These are phyloP conservation scores for Penicillium sp. DNA, from an alignment of 2,329 filamentous ascomycete genomes.

Conservation along the genomic window DNA sequence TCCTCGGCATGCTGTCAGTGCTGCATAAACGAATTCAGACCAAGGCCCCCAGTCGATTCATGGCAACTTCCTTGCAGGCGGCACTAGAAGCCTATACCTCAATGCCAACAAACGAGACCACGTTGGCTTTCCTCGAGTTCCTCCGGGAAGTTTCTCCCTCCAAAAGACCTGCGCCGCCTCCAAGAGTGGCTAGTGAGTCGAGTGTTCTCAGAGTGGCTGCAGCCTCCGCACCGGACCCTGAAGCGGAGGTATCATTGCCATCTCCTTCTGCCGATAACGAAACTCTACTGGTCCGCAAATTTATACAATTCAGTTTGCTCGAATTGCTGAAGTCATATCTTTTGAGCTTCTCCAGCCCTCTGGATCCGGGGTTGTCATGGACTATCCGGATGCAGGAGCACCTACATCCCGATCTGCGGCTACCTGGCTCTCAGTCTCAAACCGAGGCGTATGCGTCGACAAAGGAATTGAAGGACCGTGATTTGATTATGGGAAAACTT, in stretches of 20 bases:
- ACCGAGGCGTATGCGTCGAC: constrained; percentile 53
- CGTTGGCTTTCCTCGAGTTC: constrained; percentile 58
- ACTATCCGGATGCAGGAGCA: constrained; percentile 58
- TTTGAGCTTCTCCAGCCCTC: constrained; percentile 39
- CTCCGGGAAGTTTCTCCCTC: constrained; percentile 59
- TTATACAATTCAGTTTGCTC: constrained; percentile 64
- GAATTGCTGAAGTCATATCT: constrained; percentile 64
- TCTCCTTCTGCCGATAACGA: constrained; percentile 49
- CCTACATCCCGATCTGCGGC: constrained; percentile 52
- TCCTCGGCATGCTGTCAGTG: constrained; percentile 53
- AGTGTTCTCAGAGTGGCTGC: constrained; percentile 36
- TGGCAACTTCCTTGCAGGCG: constrained; percentile 64
- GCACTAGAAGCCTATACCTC: constrained; percentile 61
- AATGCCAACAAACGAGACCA: constrained; percentile 58
- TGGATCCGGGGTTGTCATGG: constrained; percentile 46
- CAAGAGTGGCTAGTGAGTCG: constrained; percentile 55
- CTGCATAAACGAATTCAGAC: constrained; percentile 64
- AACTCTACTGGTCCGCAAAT: constrained; percentile 51
- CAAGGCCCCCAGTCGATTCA: constrained; percentile 64
- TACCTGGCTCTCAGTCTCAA: constrained; percentile 54
- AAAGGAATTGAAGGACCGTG: constrained; percentile 53
- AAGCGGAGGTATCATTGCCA: constrained; percentile 49
- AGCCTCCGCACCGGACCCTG: constrained; percentile 57
- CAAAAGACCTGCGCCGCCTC: constrained; percentile 61
- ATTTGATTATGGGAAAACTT: constrained; percentile 59